Evolutionary conservation across 495 filamentous ascomycete genomes (phyloP).

Genomic region (Corynascus novoguineensis): DNA sequence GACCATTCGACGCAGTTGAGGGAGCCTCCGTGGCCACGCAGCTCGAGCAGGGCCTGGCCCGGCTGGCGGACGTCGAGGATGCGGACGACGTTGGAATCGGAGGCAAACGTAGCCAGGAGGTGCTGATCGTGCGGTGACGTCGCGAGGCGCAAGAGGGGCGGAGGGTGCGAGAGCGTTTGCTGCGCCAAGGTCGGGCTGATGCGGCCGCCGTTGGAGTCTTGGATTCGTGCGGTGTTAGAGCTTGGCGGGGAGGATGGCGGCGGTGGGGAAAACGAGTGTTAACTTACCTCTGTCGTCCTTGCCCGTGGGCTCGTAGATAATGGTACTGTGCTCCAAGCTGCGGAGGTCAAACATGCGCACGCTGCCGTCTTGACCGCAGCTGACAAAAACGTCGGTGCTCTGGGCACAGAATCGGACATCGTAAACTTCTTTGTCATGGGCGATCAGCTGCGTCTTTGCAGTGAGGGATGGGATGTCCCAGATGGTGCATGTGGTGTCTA

Average conservation of each 20-base stretch:
- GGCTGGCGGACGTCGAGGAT: conserved; percentile 97
- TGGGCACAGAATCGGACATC: conserved; percentile 97
- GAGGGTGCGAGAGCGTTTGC: conserved; percentile 72
- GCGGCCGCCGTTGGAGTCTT: conserved; percentile 44
- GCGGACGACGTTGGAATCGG: conserved; percentile 86
- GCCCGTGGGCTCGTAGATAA: conserved; percentile 94
- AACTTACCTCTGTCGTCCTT: conserved; percentile 75
- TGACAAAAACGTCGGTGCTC: conserved; percentile 94
- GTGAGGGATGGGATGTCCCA: conserved; percentile 99
- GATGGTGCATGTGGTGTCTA: conserved; percentile 99
- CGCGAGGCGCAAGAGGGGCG: conserved; percentile 79
- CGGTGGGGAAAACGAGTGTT: background rate
- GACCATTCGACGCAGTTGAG: conserved; percentile 97
- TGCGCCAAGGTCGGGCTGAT: conserved; percentile 61
- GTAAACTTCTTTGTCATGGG: conserved; percentile 98
- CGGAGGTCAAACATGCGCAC: conserved; percentile 98
- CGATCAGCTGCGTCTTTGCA: conserved; percentile 96
- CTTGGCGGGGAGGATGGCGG: background rate
- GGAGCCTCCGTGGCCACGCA: conserved; percentile 81
- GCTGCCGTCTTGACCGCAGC: conserved; percentile 94
- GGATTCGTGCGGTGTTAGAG: conserved; percentile 18
- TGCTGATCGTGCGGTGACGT: conserved; percentile 95
- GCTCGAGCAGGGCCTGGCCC: conserved; percentile 87
- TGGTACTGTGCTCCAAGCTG: conserved; percentile 95
- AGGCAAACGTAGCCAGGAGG: conserved; percentile 91